phyloP scores from a whole-genome alignment of 1,139 yeast genomes.

The Pichia sp. region DNA sequence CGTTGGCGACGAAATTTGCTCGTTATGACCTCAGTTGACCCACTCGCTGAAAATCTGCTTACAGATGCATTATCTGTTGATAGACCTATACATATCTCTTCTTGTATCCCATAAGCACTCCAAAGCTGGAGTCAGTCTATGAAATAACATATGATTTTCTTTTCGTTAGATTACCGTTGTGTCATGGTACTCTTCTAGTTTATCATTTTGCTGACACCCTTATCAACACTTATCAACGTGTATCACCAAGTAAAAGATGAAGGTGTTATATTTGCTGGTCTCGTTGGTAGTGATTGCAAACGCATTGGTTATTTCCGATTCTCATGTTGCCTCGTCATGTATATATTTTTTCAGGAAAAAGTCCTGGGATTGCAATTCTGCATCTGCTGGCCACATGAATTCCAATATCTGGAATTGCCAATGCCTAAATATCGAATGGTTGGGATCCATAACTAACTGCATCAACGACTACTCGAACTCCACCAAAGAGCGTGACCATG shows the following conservation, averaged over 20 bases:
- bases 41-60: background rate
- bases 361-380: slow-evolving; percentile 39
- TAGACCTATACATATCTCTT: background rate
- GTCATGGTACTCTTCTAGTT: background rate
- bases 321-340: slow-evolving; percentile 35
- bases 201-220: background rate
- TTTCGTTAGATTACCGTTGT: background rate
- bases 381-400: slow-evolving; percentile 27
- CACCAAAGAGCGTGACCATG: slow-evolving; percentile 32
- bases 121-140: too few species aligned
- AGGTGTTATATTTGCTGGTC: background rate
- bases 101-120: too few species aligned
- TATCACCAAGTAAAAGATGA: background rate
- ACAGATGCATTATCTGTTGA: background rate
- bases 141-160: background rate
- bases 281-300: background rate
- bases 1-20: background rate
- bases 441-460: slow-evolving; percentile 39
- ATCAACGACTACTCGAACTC: slow-evolving; percentile 30
- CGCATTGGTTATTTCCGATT: slow-evolving; percentile 7
- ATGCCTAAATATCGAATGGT: slow-evolving; percentile 38
- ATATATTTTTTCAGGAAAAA: slow-evolving; percentile 34
- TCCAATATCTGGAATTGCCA: slow-evolving; percentile 34
- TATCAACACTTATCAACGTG: background rate
- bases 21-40: background rate